Conservation (phyloP, 441 rosid species). For the Croton setiger region DNA sequence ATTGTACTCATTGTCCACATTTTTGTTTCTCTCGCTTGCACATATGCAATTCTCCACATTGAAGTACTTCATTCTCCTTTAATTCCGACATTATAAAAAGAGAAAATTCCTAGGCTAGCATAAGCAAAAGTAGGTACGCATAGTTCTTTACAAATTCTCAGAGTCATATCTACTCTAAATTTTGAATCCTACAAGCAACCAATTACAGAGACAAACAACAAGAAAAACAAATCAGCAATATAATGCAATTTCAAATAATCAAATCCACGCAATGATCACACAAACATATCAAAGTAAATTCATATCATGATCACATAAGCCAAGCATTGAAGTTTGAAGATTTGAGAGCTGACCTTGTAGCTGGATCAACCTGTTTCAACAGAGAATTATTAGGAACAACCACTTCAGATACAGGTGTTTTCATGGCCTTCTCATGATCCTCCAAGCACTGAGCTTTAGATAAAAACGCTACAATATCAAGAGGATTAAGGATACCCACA, state of each 20-base stretch:
- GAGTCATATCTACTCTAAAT: background rate
- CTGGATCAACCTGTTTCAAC: constrained; percentile 89
- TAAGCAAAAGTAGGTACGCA: no score
- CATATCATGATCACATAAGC: background rate
- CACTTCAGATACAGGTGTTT: constrained; percentile 72
- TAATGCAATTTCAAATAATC: background rate
- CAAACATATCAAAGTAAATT: background rate
- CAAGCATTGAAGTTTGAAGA: background rate
- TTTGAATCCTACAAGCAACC: background rate
- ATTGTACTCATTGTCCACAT: no score
- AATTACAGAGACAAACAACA: background rate
- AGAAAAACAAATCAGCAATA: background rate
- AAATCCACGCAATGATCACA: background rate
- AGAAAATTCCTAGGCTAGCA: background rate
- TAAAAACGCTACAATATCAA: constrained; percentile 76
- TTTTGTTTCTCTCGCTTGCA: no score
- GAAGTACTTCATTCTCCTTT: no score
- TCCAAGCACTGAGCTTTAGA: constrained; percentile 69
- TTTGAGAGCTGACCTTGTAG: constrained; percentile 54
- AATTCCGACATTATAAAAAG: no score
- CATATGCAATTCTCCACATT: no score
- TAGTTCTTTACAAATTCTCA: background rate
- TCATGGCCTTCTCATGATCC: constrained; percentile 78
- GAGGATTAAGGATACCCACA: constrained; percentile 80
- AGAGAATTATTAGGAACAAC: constrained; percentile 52